Conservation (phyloP, 1,284 basidiomycete genomes). For the Chondrostereum purpureum region DNA sequence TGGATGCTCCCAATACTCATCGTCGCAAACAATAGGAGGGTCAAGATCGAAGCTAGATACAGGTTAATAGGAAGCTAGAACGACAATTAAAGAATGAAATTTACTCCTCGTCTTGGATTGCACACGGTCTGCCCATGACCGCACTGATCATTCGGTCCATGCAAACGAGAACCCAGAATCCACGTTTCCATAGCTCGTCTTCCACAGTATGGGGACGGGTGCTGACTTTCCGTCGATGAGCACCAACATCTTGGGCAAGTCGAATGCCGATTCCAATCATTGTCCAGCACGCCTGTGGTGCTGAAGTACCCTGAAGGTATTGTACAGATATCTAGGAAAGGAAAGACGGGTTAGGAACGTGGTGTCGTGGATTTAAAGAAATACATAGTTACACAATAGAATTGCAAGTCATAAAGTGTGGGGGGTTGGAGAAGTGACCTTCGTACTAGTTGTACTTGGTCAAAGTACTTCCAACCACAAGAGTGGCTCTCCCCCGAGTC, state of each 20-base stretch:
- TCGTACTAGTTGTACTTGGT: constrained; percentile 49
- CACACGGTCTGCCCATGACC: constrained; percentile 72
- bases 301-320: constrained; percentile 54
- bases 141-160: constrained; percentile 64
- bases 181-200: constrained; percentile 70
- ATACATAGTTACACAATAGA: constrained; percentile 29
- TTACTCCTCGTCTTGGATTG: constrained; percentile 82
- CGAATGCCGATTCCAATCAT: constrained; percentile 66
- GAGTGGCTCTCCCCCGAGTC: constrained; percentile 43
- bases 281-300: constrained; percentile 69
- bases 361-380: background rate
- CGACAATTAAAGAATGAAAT: constrained; percentile 18
- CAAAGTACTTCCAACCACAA: constrained; percentile 72
- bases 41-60: constrained; percentile 63
- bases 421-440: constrained; percentile 43
- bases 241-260: constrained; percentile 64
- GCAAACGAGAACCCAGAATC: constrained; percentile 67
- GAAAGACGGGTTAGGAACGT: constrained; percentile 2
- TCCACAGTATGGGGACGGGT: constrained; percentile 30
- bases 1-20: constrained; percentile 68
- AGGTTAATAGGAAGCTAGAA: background rate
- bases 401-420: constrained; percentile 56
- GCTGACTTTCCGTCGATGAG: constrained; percentile 45
- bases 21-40: constrained; percentile 65
- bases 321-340: constrained; percentile 32